Evolutionary conservation across 2,329 filamentous ascomycete species (phyloP).

Genomic region (Colletotrichum neosansevieriae): DNA sequence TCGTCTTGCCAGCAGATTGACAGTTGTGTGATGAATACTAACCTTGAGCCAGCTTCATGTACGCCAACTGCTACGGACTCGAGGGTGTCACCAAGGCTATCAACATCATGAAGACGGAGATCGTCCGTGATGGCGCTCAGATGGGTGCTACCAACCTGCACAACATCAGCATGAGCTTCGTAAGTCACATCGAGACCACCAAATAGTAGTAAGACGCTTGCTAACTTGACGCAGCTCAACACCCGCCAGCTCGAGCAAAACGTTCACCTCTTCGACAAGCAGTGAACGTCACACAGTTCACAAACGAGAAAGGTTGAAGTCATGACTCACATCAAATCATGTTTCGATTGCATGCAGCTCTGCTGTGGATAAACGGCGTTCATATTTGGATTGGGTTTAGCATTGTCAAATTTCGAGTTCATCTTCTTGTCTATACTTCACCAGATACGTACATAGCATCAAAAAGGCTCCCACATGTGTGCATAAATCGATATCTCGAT

Average conservation of each 20-base stretch:
- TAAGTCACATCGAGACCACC: neutral
- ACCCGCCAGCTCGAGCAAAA: conserved; percentile 34
- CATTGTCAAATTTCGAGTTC: neutral
- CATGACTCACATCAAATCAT: neutral
- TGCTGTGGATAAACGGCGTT: conserved; percentile 5
- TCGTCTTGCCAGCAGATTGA: neutral
- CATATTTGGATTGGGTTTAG: neutral
- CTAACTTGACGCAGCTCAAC: conserved; percentile 27
- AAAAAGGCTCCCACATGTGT: neutral
- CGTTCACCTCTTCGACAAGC: conserved; percentile 30
- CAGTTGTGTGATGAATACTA: neutral
- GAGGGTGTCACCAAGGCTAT: conserved; percentile 61
- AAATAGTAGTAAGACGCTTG: too few species aligned
- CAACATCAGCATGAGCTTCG: conserved; percentile 42
- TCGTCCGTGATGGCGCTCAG: conserved; percentile 52
- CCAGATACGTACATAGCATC: conserved; percentile 3
- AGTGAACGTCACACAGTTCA: neutral
- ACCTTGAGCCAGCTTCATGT: conserved; percentile 56
- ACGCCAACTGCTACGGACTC: conserved; percentile 61
- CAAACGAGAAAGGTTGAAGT: neutral
- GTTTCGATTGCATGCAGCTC: conserved; percentile 9
- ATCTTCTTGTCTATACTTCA: conserved; percentile 27
- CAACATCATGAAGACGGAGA: conserved; percentile 61
- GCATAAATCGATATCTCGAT: neutral
- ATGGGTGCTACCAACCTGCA: conserved; percentile 48